Base-by-base conservation (phyloP, 2,329 filamentous ascomycete species). In the Cyphellophora attinorum region DNA sequence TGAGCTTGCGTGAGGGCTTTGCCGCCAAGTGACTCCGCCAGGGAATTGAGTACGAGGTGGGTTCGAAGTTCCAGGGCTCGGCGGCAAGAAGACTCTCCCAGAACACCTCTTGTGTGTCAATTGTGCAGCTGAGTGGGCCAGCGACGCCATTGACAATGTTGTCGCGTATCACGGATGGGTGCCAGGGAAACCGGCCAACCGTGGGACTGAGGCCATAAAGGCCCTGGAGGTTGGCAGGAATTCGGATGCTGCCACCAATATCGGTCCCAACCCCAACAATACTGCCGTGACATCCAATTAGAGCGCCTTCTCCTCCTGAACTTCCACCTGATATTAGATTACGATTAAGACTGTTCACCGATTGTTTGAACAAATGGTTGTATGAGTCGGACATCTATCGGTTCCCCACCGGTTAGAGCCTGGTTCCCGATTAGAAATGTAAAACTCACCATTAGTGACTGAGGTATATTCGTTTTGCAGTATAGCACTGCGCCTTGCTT, bases 51-150 rank as follows among this genome's bases (percentile, higher is more conserved):
- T 74, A 44, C 23, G 69, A 59, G 17, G 63, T 64, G 1, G 70
- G 69, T 33, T 76, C 72, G n/a, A 57, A 47, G 2, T 57, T 51
- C 71, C 72, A 76, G 1, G 71, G 71, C 37, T 67, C 55, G 2
- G 59, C 52, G 33, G 47, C 50, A 28, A 62, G 44, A 15, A 64
- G 36, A 0, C 54, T 52, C 29, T 61, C 60, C 31, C 59, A 57
- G 35, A 66, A 65, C 0, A 65, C 34, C 25, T 56, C 55, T 23
- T 61, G 42, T 2, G 68, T 72, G 31, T 62, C 60, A 5, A 74
- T 49, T 33, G 60, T 65, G 2, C 68, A 71, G 3, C 64, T 68
- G 15, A 78, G 41, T 0, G 73, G 73, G 0, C 74, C 74, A 5
- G 72, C 56, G 0, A 70, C 62, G 0, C 60, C 53, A 10, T 68